Conservation (phyloP, 75 land plant species). For the Adiantum capillusveneris region DNA sequence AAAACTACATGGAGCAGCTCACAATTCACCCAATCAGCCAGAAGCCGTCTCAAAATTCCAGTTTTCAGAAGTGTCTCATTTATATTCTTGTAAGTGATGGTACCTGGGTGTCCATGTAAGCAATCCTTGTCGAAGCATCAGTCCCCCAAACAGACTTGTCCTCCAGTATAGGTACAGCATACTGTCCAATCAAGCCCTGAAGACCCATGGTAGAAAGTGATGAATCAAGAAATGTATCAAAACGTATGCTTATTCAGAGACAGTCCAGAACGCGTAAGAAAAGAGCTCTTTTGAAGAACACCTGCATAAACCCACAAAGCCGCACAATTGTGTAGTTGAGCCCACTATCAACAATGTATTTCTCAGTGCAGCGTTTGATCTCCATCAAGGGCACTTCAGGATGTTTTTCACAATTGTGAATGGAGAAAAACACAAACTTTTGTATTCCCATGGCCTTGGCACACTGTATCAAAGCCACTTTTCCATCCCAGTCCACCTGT, state of each 20-base stretch:
- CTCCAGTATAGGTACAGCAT: constrained; percentile 97
- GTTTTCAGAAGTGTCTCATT: no score
- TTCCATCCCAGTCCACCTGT: constrained; percentile 99
- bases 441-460: constrained; percentile 99
- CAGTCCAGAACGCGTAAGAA: background rate
- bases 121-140: constrained; percentile 98
- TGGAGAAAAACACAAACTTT: constrained; percentile 91
- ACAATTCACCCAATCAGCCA: background rate
- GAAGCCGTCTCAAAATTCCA: no score
- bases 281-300: constrained; percentile 8
- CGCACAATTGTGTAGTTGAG: constrained; percentile 65
- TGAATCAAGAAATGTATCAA: background rate
- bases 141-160: constrained; percentile 99
- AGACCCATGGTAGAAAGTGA: background rate
- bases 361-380: constrained; percentile 96
- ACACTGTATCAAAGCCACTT: constrained; percentile 95
- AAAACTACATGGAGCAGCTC: background rate
- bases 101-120: constrained; percentile 99
- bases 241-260: background rate
- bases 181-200: constrained; percentile 97
- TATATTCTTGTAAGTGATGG: no score
- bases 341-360: constrained; percentile 83
- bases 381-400: constrained; percentile 99
- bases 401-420: constrained; percentile 97
- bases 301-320: constrained; percentile 99